Conservation (phyloP, 2,329 filamentous ascomycete species). For the Trichothecium sympodiale region DNA sequence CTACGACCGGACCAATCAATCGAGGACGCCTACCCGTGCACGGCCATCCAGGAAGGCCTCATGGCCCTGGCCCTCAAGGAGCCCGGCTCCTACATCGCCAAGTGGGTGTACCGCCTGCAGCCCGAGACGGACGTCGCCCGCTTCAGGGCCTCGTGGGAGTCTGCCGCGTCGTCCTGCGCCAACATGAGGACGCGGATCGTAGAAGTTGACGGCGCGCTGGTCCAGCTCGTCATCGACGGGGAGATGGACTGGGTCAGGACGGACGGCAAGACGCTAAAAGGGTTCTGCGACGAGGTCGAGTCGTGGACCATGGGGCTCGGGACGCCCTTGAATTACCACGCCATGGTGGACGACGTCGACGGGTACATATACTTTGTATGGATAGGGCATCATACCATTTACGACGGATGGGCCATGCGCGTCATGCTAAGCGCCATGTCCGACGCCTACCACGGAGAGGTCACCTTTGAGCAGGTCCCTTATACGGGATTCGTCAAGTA, state of each 20-base stretch:
- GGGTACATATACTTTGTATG: not conserved
- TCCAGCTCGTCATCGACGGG: slow-evolving; percentile 7
- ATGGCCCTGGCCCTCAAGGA: slow-evolving; percentile 19
- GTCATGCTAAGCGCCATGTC: not conserved
- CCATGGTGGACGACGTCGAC: not conserved
- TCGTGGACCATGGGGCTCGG: no score
- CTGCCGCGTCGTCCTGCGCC: not conserved
- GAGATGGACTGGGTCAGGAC: not conserved
- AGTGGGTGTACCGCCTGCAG: slow-evolving; percentile 12
- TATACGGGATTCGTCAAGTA: slow-evolving; percentile 1
- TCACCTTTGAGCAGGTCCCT: not conserved
- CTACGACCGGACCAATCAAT: not conserved
- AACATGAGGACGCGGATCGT: slow-evolving; percentile 6
- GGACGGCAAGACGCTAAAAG: no score
- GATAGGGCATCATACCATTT: slow-evolving; percentile 1
- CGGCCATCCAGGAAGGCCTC: slow-evolving; percentile 23
- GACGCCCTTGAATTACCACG: not conserved
- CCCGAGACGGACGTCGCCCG: slow-evolving; percentile 8
- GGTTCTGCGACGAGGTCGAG: no score
- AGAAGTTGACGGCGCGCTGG: slow-evolving; percentile 4
- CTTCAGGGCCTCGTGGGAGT: slow-evolving; percentile 7
- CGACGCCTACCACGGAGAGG: not conserved
- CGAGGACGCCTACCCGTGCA: slow-evolving; percentile 15
- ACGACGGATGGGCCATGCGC: not conserved
- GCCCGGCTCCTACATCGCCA: slow-evolving; percentile 20